Evolutionary conservation across 257 asterid genomes (phyloP), one percentile per base, ranked within the genome.

Genomic region (Solanum bukasovii): DNA sequence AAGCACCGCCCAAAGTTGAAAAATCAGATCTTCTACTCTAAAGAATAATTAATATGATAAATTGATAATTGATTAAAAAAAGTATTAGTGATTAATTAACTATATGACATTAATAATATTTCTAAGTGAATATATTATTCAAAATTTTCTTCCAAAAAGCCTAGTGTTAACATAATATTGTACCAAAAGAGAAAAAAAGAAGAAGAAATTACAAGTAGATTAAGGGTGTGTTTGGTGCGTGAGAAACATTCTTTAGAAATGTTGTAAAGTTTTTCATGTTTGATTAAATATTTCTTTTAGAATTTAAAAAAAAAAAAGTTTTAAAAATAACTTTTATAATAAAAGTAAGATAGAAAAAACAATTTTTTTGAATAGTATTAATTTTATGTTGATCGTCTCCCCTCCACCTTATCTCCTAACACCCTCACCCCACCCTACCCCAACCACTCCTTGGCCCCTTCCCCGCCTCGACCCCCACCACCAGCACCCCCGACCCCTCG

Each of bases 281-380:
- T 20, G 8, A 1, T 34, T 9, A 34, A 16, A 18, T 3, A 8
- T 33, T 18, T 4, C 2, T 4, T 16, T 52, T 52, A 52, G n/a
- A 52, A 49, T 33, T 33, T 33, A 70, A 71, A 31, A 31, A 31
- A 31, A 31, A 31, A 31, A 31, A 2, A 35, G 11, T 1, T 20
- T 1, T 9, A 0, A 20, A 34, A 73, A 20, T 8, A 34, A 4
- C 13, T 74, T 20, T 1, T 74, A 5, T 10, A 2, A 74, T 35
- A 10, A 5, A 34, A 73, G 23, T 34, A 52, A 16, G 23, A 0
- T 1, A 2, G 1, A 5, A 3, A 35, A 5, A 5, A 10, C 0
- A 35, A 20, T 0, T 20, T 20, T 5, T 10, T 4, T 73, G 10
- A 20, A 4, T 34, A 34, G 1, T 18, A 18, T n/a, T n/a, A n/a